Base-by-base conservation (phyloP, 345 rosid genomes). In the Anacardium occidentale region DNA sequence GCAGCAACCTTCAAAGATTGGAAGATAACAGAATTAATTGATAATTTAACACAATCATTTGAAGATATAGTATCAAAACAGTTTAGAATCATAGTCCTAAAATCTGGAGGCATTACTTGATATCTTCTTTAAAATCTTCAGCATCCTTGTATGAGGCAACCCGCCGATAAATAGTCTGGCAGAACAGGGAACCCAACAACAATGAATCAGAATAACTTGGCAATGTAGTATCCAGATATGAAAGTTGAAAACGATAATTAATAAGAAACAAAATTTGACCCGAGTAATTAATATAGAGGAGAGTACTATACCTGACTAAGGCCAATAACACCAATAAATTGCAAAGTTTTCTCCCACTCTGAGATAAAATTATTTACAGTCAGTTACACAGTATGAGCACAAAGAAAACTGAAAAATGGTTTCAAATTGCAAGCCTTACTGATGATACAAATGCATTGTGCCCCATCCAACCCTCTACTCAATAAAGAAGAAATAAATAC, bases 281-380 rank as follows among this genome's bases (percentile, higher is more conserved):
- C 53, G 70, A 26, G 21, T 44, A 68, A 66, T 44, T 62, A 29
- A 68, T 57, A 20, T 53, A 65, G 65, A 74, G 37, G 59, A 42
- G 13, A 11, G 54, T 29, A 29, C 32, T 29, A 44, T 90, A 90
- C 98, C 97, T 67, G 92, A 67, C 86, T 75, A 10, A 94, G 77
- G 73, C 98, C 97, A 70, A 92, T 10, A 59, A 92, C 69, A 75
- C 83, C 98, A 75, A 94, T 84, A 64, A 92, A 64, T 81, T 94
- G 98, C 72, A 94, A 76, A 12, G 95, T 85, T 81, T 77, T 87
- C 85, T 94, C 97, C 97, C 97, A 94, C 76, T 90, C 98, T 94
- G 94, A 71, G 73, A 86, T 8, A 72, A 63, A 68, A 47, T 22
- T 75, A 61, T 72, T 65, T 25, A 64, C 2, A 8, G 37, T 71